Evolutionary conservation across 805 yeast genomes (phyloP).

Genomic region (Spencermartinsiella europaea): DNA sequence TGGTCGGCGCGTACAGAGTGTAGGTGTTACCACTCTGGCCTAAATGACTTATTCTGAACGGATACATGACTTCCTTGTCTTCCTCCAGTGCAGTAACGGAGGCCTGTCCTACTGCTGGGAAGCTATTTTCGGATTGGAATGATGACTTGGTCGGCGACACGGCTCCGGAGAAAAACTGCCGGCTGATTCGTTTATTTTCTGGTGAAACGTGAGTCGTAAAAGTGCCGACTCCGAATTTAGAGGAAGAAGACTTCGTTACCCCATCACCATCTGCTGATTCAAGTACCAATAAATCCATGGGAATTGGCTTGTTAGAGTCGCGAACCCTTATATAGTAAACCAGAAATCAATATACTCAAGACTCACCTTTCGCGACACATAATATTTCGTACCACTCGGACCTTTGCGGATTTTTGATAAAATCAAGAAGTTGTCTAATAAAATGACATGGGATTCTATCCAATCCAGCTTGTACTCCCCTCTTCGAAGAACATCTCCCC

Average conservation of each 20-base stretch:
- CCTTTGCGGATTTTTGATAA: constrained; percentile 35
- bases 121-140: background rate
- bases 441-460: constrained; percentile 44
- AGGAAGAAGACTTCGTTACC: constrained; percentile 22
- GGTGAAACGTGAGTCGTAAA: constrained; percentile 19
- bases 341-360: background rate
- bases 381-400: constrained; percentile 29
- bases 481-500: constrained; percentile 56
- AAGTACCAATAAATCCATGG: constrained; percentile 53
- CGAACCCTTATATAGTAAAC: background rate
- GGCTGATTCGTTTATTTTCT: constrained; percentile 13
- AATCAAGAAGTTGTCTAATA: constrained; percentile 63
- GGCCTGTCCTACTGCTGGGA: constrained; percentile 7
- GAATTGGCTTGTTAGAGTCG: constrained; percentile 33
- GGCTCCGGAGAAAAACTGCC: constrained; percentile 7
- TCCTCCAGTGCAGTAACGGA: constrained; percentile 22
- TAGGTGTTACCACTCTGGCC: constrained; percentile 31
- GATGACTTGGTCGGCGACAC: constrained; percentile 11
- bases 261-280: constrained; percentile 40
- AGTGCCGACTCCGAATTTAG: constrained; percentile 24
- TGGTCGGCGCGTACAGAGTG: constrained; percentile 28
- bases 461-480: constrained; percentile 63
- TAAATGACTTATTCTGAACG: constrained; percentile 32
- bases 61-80: constrained; percentile 29
- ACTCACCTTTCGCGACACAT: constrained; percentile 25